Conservation (phyloP, 2,329 filamentous ascomycete species). For the Aspergillus fructus region DNA sequence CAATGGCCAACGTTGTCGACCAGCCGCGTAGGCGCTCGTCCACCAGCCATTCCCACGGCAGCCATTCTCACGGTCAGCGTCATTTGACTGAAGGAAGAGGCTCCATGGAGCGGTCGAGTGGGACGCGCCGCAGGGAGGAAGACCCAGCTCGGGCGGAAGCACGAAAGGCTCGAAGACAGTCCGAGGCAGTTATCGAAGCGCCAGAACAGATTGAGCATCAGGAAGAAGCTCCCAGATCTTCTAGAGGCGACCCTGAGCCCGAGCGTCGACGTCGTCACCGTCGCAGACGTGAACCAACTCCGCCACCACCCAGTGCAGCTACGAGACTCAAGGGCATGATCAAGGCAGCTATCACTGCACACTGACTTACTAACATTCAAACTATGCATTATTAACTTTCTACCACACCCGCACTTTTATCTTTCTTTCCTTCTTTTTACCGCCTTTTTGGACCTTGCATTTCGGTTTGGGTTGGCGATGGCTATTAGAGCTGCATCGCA, state of each 20-base stretch:
- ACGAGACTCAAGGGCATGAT: conserved; percentile 33
- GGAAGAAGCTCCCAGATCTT: conserved; percentile 10
- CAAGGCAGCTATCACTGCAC: conserved; percentile 30
- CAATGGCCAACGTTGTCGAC: conserved; percentile 30
- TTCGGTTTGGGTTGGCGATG: neutral
- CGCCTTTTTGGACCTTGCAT: neutral
- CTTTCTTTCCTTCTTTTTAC: neutral
- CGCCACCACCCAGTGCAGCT: conserved; percentile 24
- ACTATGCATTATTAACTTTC: conserved; percentile 8
- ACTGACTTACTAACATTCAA: conserved; percentile 19
- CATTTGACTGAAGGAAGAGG: conserved; percentile 26
- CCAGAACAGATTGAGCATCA: conserved; percentile 11
- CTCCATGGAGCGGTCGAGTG: conserved; percentile 25
- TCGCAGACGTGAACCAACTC: conserved; percentile 30
- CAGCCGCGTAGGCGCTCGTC: conserved; percentile 30
- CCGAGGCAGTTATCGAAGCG: conserved; percentile 22
- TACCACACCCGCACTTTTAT: neutral
- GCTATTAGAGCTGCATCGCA: conserved; percentile 1
- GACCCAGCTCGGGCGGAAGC: conserved; percentile 27
- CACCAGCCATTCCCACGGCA: conserved; percentile 24
- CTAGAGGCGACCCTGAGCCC: conserved; percentile 15
- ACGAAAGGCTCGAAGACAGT: conserved; percentile 24
- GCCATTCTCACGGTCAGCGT: conserved; percentile 28
- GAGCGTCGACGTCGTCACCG: conserved; percentile 27
- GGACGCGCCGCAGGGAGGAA: conserved; percentile 30